Conservation (phyloP, 768 basidiomycete species). For the Kockovaella imperatae region DNA sequence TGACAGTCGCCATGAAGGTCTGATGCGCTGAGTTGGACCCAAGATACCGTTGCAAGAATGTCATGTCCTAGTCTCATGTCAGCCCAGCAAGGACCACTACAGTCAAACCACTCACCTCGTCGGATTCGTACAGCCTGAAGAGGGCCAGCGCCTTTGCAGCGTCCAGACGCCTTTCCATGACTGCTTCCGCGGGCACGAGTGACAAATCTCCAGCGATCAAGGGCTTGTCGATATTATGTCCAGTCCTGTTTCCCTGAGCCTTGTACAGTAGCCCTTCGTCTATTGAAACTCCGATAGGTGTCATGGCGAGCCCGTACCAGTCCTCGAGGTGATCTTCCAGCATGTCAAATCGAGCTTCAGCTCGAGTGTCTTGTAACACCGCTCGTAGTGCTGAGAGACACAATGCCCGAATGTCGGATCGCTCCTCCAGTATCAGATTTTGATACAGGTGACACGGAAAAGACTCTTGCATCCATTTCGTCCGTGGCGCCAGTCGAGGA, state of each 20-base stretch:
- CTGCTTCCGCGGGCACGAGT: constrained; percentile 65
- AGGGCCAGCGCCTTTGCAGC: constrained; percentile 66
- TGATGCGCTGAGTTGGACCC: constrained; percentile 87
- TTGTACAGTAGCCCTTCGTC: constrained; percentile 63
- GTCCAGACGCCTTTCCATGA: constrained; percentile 70
- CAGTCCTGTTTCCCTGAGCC: constrained; percentile 46
- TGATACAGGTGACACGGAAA: constrained; percentile 84
- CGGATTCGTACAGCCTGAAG: constrained; percentile 46
- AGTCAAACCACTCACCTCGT: constrained; percentile 35
- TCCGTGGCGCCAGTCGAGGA: constrained; percentile 55
- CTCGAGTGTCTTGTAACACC: constrained; percentile 55
- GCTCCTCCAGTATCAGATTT: constrained; percentile 87
- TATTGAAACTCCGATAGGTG: constrained; percentile 73
- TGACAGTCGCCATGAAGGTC: constrained; percentile 71
- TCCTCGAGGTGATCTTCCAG: constrained; percentile 43
- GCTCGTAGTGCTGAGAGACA: constrained; percentile 68
- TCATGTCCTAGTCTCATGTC: constrained; percentile 58
- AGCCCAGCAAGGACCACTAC: constrained; percentile 26
- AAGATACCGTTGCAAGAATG: constrained; percentile 68
- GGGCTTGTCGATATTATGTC: constrained; percentile 92
- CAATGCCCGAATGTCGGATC: constrained; percentile 66
- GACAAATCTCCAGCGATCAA: constrained; percentile 86
- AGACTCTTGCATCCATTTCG: constrained; percentile 69
- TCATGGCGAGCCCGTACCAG: constrained; percentile 85
- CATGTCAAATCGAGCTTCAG: constrained; percentile 25